These are phyloP conservation scores for Fusarium tuaranense DNA, from an alignment of 2,329 filamentous ascomycete genomes.

Conservation along the genomic window DNA sequence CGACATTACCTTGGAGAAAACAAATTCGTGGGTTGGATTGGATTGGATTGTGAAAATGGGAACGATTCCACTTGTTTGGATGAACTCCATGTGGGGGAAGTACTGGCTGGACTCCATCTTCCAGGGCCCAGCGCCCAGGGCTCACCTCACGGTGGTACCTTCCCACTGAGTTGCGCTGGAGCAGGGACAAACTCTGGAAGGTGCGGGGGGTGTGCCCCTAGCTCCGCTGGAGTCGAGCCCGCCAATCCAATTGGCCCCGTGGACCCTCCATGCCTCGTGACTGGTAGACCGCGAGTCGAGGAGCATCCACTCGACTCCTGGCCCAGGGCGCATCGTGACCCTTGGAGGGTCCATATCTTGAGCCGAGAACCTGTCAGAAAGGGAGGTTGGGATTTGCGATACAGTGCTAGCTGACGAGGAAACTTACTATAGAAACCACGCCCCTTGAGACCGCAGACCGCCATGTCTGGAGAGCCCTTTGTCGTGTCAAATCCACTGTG, in stretches of 20 bases:
- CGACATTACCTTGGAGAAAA: slow-evolving; percentile 20
- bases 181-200: slow-evolving; percentile 12
- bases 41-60: not conserved
- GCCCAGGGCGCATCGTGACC: slow-evolving; percentile 34
- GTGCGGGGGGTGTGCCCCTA: slow-evolving; percentile 16
- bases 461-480: slow-evolving; percentile 12
- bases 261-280: slow-evolving; percentile 41
- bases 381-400: slow-evolving; percentile 18
- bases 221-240: slow-evolving; percentile 17
- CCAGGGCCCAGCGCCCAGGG: not conserved
- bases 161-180: slow-evolving; percentile 17
- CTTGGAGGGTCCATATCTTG: slow-evolving; percentile 13
- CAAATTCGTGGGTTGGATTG: slow-evolving; percentile 29
- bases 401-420: slow-evolving; percentile 33
- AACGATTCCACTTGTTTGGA: slow-evolving; percentile 3
- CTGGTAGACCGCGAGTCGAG: slow-evolving; percentile 36
- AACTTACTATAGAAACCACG: slow-evolving; percentile 22
- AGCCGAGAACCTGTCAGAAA: slow-evolving; percentile 26
- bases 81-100: slow-evolving; percentile 26
- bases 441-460: slow-evolving; percentile 27
- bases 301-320: slow-evolving; percentile 26
- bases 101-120: slow-evolving; percentile 8
- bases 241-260: slow-evolving; percentile 45
- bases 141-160: slow-evolving; percentile 7
- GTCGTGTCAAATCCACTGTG: slow-evolving; percentile 2